Base-by-base conservation (phyloP, 805 yeast genomes). In the Barnettozyma vustinii region DNA sequence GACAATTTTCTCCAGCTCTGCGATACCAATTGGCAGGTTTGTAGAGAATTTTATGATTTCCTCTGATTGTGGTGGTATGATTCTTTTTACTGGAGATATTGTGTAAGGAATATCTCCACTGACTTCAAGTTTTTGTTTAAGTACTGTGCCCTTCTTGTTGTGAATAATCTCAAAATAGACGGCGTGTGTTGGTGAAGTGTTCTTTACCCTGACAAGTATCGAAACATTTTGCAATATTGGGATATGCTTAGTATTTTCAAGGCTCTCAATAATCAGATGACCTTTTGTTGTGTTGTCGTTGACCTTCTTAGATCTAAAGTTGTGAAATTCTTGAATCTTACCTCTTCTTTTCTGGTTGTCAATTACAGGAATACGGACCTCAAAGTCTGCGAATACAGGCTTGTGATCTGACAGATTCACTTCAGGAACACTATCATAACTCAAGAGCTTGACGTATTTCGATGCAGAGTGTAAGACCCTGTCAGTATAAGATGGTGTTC, bases 401-500 rank as follows among this genome's bases (percentile, higher is more conserved):
- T 72, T 68, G 58, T 81, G 87, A 55, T 81, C 87, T 0, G 83
- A 78, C 0, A 69, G 58, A 8, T 44, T 43, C 5, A 65, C 49
- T 0, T 58, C 57, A 18, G 61, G 55, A 6, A 44, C 16, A 15
- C 64, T 55, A 0, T 56, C 42, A 27, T 60, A 56, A 25, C 65
- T 60, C 1, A 52, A 35, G n/a, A 58, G 52, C 27, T 41, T 54
- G n/a, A 59, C 58, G 48, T 66, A 67, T 21, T 60, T 60, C 18
- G 63, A 50, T 4, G 64, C 63, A 1, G 73, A 62, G 58, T 65
- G 73, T 19, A 80, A 57, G 3, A 81, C 71, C 30, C 87, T 68
- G 52, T 81, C 87, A 0, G 85, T 80, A 58, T 80, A 81, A 1
- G 84, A 76, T 0, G 87, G 85, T 7, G 66, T 61, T 43, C 85